Conservation (phyloP, 1,284 basidiomycete genomes). For the Wolfiporia cocos region DNA sequence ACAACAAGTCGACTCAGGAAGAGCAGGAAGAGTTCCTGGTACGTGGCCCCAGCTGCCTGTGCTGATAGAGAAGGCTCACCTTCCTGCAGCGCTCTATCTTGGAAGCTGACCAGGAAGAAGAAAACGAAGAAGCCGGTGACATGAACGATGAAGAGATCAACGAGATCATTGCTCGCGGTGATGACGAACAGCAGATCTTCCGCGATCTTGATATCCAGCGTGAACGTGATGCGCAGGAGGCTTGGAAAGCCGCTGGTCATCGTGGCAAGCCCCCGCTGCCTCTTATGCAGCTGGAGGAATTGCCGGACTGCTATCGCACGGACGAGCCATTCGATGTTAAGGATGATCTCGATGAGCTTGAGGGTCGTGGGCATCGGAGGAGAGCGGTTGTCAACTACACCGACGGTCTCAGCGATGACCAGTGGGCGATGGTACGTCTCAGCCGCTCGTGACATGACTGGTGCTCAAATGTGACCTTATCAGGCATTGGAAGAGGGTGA, state of each 20-base stretch:
- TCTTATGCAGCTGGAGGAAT: slow-evolving; percentile 85
- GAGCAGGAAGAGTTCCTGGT: slow-evolving; percentile 96
- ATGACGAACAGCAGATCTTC: slow-evolving; percentile 79
- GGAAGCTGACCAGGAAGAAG: slow-evolving; percentile 89
- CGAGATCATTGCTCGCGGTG: slow-evolving; percentile 84
- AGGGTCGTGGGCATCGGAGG: slow-evolving; percentile 82
- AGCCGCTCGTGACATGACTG: background rate
- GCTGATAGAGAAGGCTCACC: background rate
- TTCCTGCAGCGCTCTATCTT: slow-evolving; percentile 65
- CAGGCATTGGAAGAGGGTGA: slow-evolving; percentile 85
- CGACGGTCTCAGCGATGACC: slow-evolving; percentile 91
- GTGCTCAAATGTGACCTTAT: background rate
- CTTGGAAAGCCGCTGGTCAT: slow-evolving; percentile 74
- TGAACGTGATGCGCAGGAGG: slow-evolving; percentile 60
- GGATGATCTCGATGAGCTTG: slow-evolving; percentile 63
- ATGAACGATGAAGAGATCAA: slow-evolving; percentile 98
- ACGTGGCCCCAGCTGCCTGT: slow-evolving; percentile 22
- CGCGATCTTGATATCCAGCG: slow-evolving; percentile 83
- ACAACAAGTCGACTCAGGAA: slow-evolving; percentile 97
- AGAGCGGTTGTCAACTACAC: slow-evolving; percentile 89
- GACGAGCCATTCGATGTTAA: slow-evolving; percentile 74
- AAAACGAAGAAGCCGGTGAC: slow-evolving; percentile 89
- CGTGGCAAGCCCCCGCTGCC: slow-evolving; percentile 75
- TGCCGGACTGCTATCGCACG: slow-evolving; percentile 88
- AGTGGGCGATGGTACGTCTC: slow-evolving; percentile 74